Percentiles rank a stretch among this genome's conserved stretches.
Conservation (phyloP, 441 rosid genomes). For the Eugenia klotzschiana region DNA sequence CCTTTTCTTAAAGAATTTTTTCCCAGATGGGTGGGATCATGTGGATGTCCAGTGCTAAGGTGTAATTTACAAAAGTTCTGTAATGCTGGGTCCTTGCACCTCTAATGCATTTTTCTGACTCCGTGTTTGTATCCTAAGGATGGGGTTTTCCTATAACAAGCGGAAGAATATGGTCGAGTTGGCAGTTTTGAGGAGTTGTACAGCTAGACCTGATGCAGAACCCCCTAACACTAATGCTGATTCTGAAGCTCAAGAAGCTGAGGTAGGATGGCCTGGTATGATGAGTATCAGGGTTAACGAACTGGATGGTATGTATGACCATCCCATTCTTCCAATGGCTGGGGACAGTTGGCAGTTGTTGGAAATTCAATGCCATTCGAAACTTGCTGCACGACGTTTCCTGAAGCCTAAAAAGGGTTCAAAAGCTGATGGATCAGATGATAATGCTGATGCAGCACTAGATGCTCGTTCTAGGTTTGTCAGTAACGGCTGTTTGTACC, state of each 20-base stretch:
- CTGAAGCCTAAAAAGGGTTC: constrained; percentile 86
- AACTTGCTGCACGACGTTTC: constrained; percentile 84
- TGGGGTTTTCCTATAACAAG: constrained; percentile 95
- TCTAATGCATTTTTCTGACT: neutral
- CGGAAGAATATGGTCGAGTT: constrained; percentile 82
- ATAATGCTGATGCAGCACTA: constrained; percentile 50
- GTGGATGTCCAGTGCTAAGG: constrained; percentile 93
- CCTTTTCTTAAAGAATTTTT: constrained; percentile 93
- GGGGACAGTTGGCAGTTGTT: constrained; percentile 93
- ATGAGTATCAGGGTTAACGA: constrained; percentile 94
- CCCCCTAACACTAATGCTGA: constrained; percentile 45
- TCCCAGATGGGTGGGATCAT: constrained; percentile 80
- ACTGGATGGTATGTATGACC: constrained; percentile 92
- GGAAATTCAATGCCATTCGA: constrained; percentile 95
- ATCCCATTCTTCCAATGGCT: constrained; percentile 87
- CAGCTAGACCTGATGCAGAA: constrained; percentile 55
- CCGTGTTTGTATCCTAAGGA: constrained; percentile 29
- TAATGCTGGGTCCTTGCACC: neutral
- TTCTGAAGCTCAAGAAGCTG: constrained; percentile 76
- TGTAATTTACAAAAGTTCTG: constrained; percentile 12
- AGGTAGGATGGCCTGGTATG: constrained; percentile 95
- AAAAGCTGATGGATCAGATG: constrained; percentile 90
- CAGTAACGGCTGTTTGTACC: neutral
- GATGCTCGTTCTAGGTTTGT: constrained; percentile 72
- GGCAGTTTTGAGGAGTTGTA: constrained; percentile 82